Evolutionary conservation across 2,329 filamentous ascomycete species (phyloP).

Genomic region (Monosporascus ibericus): DNA sequence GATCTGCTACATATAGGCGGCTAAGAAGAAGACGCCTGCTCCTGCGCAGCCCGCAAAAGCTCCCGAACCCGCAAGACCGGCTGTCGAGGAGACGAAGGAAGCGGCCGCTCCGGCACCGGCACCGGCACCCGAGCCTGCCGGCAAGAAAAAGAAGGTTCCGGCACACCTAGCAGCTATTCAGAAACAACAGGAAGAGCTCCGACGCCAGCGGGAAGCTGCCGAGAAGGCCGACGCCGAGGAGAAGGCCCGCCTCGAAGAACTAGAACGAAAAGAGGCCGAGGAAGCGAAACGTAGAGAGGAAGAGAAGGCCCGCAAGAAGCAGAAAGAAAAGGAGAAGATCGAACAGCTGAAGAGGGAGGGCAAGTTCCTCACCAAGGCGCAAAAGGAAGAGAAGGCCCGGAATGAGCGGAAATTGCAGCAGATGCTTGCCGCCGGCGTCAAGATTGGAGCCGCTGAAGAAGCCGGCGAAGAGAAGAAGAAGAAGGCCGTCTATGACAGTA

Average conservation of each 20-base stretch:
- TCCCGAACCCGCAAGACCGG: conserved; percentile 49
- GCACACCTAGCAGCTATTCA: conserved; percentile 67
- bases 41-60: conserved; percentile 47
- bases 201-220: conserved; percentile 57
- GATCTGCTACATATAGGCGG: conserved; percentile 46
- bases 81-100: conserved; percentile 42
- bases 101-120: conserved; percentile 31
- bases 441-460: conserved; percentile 56
- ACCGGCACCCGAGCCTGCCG: conserved; percentile 38
- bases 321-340: conserved; percentile 78
- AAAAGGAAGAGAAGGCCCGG: conserved; percentile 73
- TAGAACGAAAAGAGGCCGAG: conserved; percentile 59
- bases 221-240: conserved; percentile 55
- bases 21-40: conserved; percentile 69
- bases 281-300: conserved; percentile 66
- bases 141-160: conserved; percentile 85
- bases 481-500: conserved; percentile 67
- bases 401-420: conserved; percentile 78
- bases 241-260: conserved; percentile 57
- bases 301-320: conserved; percentile 71
- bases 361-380: conserved; percentile 79
- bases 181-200: conserved; percentile 77
- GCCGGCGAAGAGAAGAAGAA: conserved; percentile 56
- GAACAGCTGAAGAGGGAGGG: conserved; percentile 85
- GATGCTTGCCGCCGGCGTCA: conserved; percentile 73